These are phyloP conservation scores for apple (Malus domestica) DNA, from an alignment of 306 rosid genomes.

Conservation along the genomic window DNA sequence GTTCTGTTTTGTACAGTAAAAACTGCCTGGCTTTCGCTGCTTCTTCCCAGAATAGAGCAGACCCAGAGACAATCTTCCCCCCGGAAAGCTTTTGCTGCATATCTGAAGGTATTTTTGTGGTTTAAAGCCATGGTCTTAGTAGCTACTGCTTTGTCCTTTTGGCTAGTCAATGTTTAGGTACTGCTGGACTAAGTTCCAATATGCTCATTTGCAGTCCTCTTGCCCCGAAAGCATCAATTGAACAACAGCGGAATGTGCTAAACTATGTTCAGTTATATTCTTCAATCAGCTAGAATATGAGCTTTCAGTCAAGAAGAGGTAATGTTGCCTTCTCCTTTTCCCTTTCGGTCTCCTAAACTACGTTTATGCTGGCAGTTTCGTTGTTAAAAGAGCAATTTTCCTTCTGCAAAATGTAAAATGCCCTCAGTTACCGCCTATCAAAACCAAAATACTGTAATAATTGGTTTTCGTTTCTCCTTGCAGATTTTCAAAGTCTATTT, in stretches of 20 bases:
- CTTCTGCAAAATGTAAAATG: too few species aligned
- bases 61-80: constrained; percentile 54
- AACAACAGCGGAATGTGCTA: not conserved
- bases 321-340: constrained; percentile 5
- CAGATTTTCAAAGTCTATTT: constrained; percentile 23
- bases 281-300: constrained; percentile 8
- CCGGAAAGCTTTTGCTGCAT: constrained; percentile 52
- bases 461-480: constrained; percentile 5
- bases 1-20: constrained; percentile 56
- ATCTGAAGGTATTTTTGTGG: constrained; percentile 52
- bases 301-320: constrained; percentile 26
- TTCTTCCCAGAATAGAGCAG: constrained; percentile 44
- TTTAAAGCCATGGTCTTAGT: not conserved
- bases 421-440: too few species aligned
- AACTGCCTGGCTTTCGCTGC: constrained; percentile 33
- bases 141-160: not conserved
- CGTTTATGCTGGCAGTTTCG: too few species aligned
- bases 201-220: constrained; percentile 44
- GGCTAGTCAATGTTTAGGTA: not conserved
- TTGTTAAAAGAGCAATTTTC: too few species aligned
- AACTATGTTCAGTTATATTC: not conserved
- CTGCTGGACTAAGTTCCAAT: not conserved
- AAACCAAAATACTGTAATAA: not conserved
- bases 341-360: not conserved
- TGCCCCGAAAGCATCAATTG: constrained; percentile 39